Conservation (phyloP, 2,329 filamentous ascomycete species). For the Albophoma yamanashiensis region DNA sequence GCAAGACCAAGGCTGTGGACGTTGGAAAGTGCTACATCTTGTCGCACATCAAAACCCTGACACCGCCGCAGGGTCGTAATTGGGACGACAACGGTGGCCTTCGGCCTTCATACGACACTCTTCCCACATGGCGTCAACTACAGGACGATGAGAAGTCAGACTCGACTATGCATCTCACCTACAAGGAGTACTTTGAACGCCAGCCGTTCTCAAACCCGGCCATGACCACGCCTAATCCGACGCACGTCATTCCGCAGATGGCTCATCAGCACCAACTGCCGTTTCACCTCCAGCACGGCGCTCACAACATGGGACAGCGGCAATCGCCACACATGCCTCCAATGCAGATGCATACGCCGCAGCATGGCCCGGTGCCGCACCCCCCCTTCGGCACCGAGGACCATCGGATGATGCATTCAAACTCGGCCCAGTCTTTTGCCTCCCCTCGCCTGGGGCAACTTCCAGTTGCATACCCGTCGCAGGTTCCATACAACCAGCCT, state of each 20-base stretch:
- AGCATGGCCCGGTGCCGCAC: slow-evolving; percentile 56
- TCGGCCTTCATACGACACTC: slow-evolving; percentile 72
- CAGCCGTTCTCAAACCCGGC: slow-evolving; percentile 44
- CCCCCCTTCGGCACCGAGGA: slow-evolving; percentile 66
- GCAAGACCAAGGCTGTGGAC: slow-evolving; percentile 62
- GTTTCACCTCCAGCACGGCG: slow-evolving; percentile 68
- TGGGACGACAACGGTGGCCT: slow-evolving; percentile 75
- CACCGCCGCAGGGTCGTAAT: slow-evolving; percentile 43
- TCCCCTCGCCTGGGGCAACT: slow-evolving; percentile 69
- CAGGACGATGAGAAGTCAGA: slow-evolving; percentile 60
- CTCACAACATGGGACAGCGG: slow-evolving; percentile 55
- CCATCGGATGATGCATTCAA: slow-evolving; percentile 81
- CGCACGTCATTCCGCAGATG: slow-evolving; percentile 60
- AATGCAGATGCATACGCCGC: slow-evolving; percentile 66
- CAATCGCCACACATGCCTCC: slow-evolving; percentile 67
- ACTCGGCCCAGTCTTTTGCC: slow-evolving; percentile 72
- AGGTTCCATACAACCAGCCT: slow-evolving; percentile 61
- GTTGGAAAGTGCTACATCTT: slow-evolving; percentile 56
- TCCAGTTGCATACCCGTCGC: slow-evolving; percentile 59
- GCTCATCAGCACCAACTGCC: slow-evolving; percentile 79
- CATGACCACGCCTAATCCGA: slow-evolving; percentile 56
- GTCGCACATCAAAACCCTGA: slow-evolving; percentile 41
- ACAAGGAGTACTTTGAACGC: slow-evolving; percentile 70
- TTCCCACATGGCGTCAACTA: slow-evolving; percentile 70
- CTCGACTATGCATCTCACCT: slow-evolving; percentile 55